A percentile compares a stretch with the other conserved stretches of the same genome.
These are phyloP conservation scores for Paramecium caudatum DNA, from an alignment of 73 alveolate species.

Conservation along the genomic window DNA sequence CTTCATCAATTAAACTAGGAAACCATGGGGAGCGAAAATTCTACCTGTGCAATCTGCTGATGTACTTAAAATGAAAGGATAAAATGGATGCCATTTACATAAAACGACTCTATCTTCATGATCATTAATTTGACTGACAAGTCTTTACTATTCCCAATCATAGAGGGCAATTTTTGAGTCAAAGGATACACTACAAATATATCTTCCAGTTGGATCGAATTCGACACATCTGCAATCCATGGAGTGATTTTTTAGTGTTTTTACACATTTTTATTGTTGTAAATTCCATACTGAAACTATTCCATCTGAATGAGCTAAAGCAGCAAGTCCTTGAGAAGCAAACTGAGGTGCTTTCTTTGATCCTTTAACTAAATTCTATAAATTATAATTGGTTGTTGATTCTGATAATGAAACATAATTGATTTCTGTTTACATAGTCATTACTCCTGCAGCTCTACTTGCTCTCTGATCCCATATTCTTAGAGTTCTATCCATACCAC, in stretches of 20 bases:
- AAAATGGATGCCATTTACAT: conserved; percentile 90
- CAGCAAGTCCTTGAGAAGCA: conserved; percentile 53
- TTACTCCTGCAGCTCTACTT: conserved; percentile 78
- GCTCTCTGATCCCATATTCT: conserved; percentile 96
- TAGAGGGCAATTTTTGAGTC: conserved; percentile 73
- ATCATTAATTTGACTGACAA: conserved; percentile 62
- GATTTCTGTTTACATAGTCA: conserved; percentile 79
- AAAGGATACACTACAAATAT: conserved; percentile 77
- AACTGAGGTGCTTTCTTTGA: conserved; percentile 41
- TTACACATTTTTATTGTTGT: conserved; percentile 54
- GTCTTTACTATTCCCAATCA: conserved; percentile 66
- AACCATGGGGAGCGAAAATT: conserved; percentile 78
- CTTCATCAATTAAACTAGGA: conserved; percentile 57
- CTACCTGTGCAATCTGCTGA: conserved; percentile 92
- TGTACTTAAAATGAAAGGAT: conserved; percentile 88
- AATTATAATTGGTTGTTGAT: conserved; percentile 27
- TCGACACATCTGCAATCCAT: conserved; percentile 83
- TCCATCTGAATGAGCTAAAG: conserved; percentile 83
- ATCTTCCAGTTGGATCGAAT: conserved; percentile 78
- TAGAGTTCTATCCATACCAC: conserved; percentile 95
- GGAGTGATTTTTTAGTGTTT: conserved; percentile 68
- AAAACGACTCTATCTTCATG: conserved; percentile 80
- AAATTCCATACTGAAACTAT: conserved; percentile 79
- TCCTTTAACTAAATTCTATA: conserved; percentile 49
- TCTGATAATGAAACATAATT: conserved; percentile 83